Conservation (phyloP, 2,329 filamentous ascomycete species). For the Penicillium griseofulvum region DNA sequence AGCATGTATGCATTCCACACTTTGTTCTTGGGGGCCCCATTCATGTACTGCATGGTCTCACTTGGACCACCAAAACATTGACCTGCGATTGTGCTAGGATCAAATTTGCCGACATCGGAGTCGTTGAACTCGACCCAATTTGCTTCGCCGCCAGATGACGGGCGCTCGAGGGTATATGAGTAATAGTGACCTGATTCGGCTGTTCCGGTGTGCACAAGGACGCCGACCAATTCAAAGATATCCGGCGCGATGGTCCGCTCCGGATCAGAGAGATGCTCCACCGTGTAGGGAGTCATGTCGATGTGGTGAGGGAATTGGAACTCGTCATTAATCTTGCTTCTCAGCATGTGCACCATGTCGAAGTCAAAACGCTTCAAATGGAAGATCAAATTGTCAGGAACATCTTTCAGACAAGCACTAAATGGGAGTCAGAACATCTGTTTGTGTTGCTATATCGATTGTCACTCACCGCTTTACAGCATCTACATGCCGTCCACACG, state of each 20-base stretch:
- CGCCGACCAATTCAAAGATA: conserved; percentile 87
- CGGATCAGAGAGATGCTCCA: conserved; percentile 73
- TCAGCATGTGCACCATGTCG: conserved; percentile 63
- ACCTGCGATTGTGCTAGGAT: conserved; percentile 68
- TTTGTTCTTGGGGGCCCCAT: conserved; percentile 58
- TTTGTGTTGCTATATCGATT: background rate
- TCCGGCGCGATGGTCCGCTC: conserved; percentile 61
- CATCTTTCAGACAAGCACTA: conserved; percentile 83
- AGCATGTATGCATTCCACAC: conserved; percentile 92
- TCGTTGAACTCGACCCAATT: conserved; percentile 95
- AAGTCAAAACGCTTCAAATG: conserved; percentile 69
- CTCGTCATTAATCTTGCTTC: conserved; percentile 92
- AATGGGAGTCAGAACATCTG: conserved; percentile 13
- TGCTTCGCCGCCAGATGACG: conserved; percentile 48
- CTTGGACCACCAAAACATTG: conserved; percentile 77
- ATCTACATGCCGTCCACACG: conserved; percentile 83
- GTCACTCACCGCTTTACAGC: conserved; percentile 73
- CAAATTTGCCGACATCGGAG: conserved; percentile 73
- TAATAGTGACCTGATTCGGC: conserved; percentile 97
- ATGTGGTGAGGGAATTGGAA: conserved; percentile 83
- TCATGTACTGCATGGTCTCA: conserved; percentile 50
- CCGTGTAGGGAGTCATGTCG: conserved; percentile 85
- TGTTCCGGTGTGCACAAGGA: conserved; percentile 88
- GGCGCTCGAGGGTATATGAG: conserved; percentile 84
- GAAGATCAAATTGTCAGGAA: conserved; percentile 92